Evolutionary conservation across 2,329 filamentous ascomycete genomes (phyloP).

Genomic region (Teratosphaeria viscida): DNA sequence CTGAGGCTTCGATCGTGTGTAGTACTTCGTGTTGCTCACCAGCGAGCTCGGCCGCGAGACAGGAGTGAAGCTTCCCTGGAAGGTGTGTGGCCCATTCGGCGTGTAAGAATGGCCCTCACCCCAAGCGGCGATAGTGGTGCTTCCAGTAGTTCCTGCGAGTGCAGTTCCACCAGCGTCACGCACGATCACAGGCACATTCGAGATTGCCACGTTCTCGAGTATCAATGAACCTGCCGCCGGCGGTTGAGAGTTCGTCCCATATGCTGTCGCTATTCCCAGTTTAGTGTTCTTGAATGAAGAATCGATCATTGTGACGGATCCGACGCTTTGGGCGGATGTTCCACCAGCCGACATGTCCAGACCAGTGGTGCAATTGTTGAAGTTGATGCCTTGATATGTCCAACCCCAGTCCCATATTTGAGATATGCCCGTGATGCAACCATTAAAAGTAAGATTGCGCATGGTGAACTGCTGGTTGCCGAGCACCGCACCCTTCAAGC

Average conservation of each 20-base stretch:
- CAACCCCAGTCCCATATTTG: conserved; percentile 53
- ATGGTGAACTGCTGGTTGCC: conserved; percentile 42
- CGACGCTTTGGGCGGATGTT: conserved; percentile 35
- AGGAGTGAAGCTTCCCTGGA: conserved; percentile 35
- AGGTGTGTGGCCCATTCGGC: conserved; percentile 33
- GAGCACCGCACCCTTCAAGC: conserved; percentile 30
- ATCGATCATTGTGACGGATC: conserved; percentile 49
- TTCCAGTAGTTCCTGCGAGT: conserved; percentile 28
- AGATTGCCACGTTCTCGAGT: conserved; percentile 44
- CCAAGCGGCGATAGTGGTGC: conserved; percentile 30
- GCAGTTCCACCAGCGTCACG: conserved; percentile 27
- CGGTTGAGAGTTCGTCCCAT: conserved; percentile 32
- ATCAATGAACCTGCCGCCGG: conserved; percentile 41
- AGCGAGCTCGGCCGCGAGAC: conserved; percentile 35
- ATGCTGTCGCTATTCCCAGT: conserved; percentile 42
- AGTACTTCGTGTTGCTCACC: conserved; percentile 38
- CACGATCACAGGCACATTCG: conserved; percentile 39
- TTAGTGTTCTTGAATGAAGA: conserved; percentile 40
- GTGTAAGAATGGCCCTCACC: conserved; percentile 36
- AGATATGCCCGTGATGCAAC: conserved; percentile 43
- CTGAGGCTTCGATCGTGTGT: conserved; percentile 44
- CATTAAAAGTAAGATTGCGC: conserved; percentile 44
- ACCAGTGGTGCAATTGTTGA: conserved; percentile 44
- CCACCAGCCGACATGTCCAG: conserved; percentile 40
- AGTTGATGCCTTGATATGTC: conserved; percentile 32